These are phyloP conservation scores for Colletotrichum simmondsii DNA, from an alignment of 2,329 filamentous ascomycete species.

Conservation along the genomic window DNA sequence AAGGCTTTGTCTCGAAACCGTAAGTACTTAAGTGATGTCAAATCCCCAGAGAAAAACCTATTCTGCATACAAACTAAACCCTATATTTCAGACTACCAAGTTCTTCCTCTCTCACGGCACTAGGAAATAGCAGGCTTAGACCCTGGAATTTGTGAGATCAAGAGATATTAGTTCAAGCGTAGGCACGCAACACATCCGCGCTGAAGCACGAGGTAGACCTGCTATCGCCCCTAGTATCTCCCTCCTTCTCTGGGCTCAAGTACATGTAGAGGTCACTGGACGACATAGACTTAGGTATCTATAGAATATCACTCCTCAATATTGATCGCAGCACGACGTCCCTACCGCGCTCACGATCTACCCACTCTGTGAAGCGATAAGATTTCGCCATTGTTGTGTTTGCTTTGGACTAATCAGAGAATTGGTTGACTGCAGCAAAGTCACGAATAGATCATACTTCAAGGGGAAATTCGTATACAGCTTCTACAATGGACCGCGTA, in stretches of 20 bases:
- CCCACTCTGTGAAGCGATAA: background rate
- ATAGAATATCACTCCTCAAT: background rate
- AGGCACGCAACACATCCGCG: slow-evolving; percentile 2
- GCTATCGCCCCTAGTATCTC: background rate
- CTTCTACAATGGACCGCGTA: background rate
- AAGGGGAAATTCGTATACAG: background rate
- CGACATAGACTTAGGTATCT: background rate
- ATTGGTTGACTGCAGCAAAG: background rate
- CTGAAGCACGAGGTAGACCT: background rate
- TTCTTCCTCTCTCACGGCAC: background rate
- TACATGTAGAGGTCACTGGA: background rate
- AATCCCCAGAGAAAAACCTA: background rate
- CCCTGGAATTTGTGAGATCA: background rate
- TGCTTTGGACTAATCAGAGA: background rate
- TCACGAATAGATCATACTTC: background rate
- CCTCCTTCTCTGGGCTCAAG: background rate
- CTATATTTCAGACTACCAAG: background rate
- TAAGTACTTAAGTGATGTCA: background rate
- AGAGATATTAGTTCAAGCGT: background rate
- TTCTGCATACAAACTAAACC: background rate
- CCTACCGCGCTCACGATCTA: background rate
- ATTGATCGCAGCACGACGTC: background rate
- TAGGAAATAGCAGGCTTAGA: background rate
- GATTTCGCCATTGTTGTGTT: background rate
- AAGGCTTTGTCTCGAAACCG: background rate